Percentiles rank a stretch among this genome's conserved stretches.
phyloP scores from a whole-genome alignment of 192 early-diverging fungal genomes.

The Coemansia brasiliensis region DNA sequence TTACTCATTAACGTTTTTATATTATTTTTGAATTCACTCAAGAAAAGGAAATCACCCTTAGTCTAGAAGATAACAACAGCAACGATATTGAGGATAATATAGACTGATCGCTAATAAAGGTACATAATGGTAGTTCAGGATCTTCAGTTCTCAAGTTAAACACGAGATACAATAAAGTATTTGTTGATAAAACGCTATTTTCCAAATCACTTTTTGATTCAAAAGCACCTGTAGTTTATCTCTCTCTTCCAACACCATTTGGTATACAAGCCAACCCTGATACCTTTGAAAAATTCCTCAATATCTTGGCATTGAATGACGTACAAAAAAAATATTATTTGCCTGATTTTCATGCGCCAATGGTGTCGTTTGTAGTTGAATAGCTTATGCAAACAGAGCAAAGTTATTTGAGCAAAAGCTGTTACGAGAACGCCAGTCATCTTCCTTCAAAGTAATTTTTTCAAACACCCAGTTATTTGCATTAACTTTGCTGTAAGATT shows the following conservation, averaged over 20 bases:
- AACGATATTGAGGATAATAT: no score
- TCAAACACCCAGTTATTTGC: background rate
- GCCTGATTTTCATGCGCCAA: no score
- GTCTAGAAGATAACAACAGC: no score
- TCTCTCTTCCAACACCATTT: constrained; percentile 1
- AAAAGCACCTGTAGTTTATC: background rate
- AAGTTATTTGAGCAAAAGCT: background rate
- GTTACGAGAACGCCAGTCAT: background rate
- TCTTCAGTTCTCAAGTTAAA: no score
- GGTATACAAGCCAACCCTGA: background rate
- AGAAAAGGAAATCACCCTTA: no score
- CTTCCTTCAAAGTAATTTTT: constrained; percentile 2
- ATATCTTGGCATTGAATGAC: background rate
- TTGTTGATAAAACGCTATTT: constrained; percentile 7
- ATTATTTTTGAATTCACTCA: no score
- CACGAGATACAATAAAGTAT: background rate
- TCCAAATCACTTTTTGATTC: constrained; percentile 8
- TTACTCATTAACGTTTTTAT: no score
- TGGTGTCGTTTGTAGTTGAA: background rate
- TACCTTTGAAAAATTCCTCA: background rate
- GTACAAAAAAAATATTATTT: no score
- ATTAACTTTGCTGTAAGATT: background rate
- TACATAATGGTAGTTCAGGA: no score
- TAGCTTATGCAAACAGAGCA: background rate
- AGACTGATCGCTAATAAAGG: no score